A percentile compares a stretch with the other conserved stretches of the same genome.
phyloP scores from a whole-genome alignment of 1,139 yeast species.

The Debaryomycetaceae sp. region DNA sequence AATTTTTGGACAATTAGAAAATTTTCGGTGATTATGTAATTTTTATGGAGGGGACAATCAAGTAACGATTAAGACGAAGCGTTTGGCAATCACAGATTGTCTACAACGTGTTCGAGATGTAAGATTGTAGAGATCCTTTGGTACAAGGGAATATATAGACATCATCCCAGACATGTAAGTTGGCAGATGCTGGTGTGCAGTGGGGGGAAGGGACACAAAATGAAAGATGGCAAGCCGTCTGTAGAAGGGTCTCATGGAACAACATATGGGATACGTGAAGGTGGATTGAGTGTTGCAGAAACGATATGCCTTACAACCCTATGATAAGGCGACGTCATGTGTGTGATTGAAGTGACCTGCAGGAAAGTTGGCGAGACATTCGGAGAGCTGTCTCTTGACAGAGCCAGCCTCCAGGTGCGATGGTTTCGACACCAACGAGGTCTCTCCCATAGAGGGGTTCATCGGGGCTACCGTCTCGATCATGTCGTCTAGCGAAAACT shows the following conservation, averaged over 20 bases:
- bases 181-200: no score
- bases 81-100: neutral
- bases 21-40: conserved; percentile 4
- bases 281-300: no score
- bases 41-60: neutral
- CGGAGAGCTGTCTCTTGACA: neutral
- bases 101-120: no score
- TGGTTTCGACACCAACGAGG: neutral
- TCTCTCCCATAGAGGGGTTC: neutral
- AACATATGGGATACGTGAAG: no score
- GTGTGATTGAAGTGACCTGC: neutral
- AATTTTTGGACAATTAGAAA: neutral
- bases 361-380: neutral
- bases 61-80: neutral
- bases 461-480: neutral
- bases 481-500: neutral
- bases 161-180: no score
- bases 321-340: no score
- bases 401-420: neutral
- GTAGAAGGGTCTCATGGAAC: no score
- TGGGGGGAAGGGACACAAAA: no score
- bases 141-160: no score
- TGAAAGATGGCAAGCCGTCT: no score
- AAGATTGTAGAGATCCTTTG: no score
- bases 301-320: no score